Base-by-base conservation (phyloP, 2,329 filamentous ascomycete genomes). In the Hypoxylon sp. region DNA sequence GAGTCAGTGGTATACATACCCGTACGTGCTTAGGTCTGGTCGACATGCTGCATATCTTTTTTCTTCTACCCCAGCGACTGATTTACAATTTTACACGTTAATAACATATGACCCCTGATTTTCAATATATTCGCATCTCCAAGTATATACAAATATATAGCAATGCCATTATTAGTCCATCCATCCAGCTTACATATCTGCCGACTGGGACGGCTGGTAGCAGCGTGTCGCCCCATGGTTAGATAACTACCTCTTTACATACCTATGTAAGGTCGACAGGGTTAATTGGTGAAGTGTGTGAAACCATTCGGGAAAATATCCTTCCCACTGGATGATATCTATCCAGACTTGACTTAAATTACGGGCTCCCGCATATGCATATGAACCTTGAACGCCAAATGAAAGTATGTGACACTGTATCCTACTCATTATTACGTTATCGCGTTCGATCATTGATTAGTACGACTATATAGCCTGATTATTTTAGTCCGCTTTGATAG, bases 401-500 rank as follows among this genome's bases (percentile, higher is more conserved):
- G 29, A 55, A 57, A 55, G 39, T 61, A 51, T 55, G 44, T 50
- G 65, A 47, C 52, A 63, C 65, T 71, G 62, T 35, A 67, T 71
- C 65, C 60, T 55, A 63, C 59, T 63, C 63, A 69, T 72, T 65
- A 73, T 58, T 67, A 67, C 60, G 46, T 69, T 53, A 60, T 70
- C 47, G 46, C 60, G 61, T 72, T 60, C 46, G 62, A 48, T 68
- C 65, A 35, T 68, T 32, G 35, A 60, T 70, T 68, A 69, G 54
- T 44, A n/a, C 39, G 39, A 44, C 39, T 44, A 44, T 44, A 11
- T 50, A 35, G 10, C 39, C 17, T 54, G 48, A 39, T 48, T 15
- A 35, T 48, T 51, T 78, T 75, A 87, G 65, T 86, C 85, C 24
- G 82, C 81, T 69, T 87, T 87, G 75, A 87, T 86, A 42, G 84